phyloP scores from a whole-genome alignment of 148 eudicot species.

The Dysphania ambrosioides region DNA sequence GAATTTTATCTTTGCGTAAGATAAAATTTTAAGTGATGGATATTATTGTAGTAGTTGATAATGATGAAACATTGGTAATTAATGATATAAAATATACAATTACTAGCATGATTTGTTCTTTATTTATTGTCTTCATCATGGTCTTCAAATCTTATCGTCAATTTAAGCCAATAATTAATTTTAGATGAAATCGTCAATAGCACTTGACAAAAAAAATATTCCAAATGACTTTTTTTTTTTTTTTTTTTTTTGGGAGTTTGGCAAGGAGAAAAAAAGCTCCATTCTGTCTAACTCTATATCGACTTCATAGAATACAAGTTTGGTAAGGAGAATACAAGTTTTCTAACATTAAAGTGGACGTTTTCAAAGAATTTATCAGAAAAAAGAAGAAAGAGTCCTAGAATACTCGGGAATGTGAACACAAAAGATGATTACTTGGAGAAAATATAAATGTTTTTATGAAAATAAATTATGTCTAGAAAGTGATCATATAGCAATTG shows the following conservation, averaged over 20 bases:
- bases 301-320: no score
- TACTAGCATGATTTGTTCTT: background rate
- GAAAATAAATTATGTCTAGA: no score
- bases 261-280: no score
- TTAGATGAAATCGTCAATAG: no score
- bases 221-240: no score
- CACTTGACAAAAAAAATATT: no score
- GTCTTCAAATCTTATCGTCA: no score
- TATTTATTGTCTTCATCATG: background rate
- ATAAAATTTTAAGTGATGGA: background rate
- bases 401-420: background rate
- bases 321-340: background rate
- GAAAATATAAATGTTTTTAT: no score
- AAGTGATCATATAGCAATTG: background rate
- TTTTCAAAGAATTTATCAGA: background rate
- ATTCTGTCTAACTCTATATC: no score
- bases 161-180: background rate
- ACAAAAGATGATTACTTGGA: background rate
- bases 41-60: constrained; percentile 26
- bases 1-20: constrained; percentile 8
- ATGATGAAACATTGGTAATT: constrained; percentile 12
- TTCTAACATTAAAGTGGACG: background rate
- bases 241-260: no score
- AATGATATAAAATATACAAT: background rate
- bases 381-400: background rate